Base-by-base conservation (phyloP, 306 rosid genomes). In the Betula pendula region DNA sequence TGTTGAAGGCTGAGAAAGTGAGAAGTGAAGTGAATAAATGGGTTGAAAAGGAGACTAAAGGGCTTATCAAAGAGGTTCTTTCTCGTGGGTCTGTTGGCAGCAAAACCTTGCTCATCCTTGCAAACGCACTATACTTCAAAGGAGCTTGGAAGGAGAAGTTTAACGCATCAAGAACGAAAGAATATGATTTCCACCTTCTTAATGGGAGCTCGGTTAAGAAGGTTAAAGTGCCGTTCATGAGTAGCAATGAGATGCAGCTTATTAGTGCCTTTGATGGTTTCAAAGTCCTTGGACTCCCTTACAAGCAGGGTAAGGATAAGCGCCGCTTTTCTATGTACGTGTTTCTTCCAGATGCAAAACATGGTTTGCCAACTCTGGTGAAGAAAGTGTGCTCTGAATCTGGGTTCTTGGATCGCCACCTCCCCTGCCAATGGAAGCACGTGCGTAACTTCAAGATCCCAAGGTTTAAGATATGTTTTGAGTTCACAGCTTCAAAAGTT, bases 61-160 rank as follows among this genome's bases (percentile, higher is more conserved):
- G 94, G 49, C 89, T 93, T 44, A 84, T 93, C 48, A 83, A 86
- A 82, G 79, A 86, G n/a, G n/a, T n/a, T 79, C 91, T 93, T 86
- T 88, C 96, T 58, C 19, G 59, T 1, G 80, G 86, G 25, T 90
- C 91, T 16, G 74, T 90, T 49, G 72, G 63, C 78, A 44, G 82
- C 91, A 51, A 73, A 76, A 58, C 98, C 2, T 5, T 5, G 10
- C 45, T 94, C 70, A 78, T 92, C 59, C 75, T 90, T 65, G 88
- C 93, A 5, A 94, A 92, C 74, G 97, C 95, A 3, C 25, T 94
- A 2, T 92, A 92, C 84, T 94, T 94, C 80, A 94, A 90, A 74
- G 98, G 97, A 56, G 89, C 51, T 0, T 92, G 98, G 98, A 75
- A 16, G 42, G 76, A 85, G 24, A 77, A 81, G 73, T 94, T 94